phyloP scores from a whole-genome alignment of 2,329 filamentous ascomycete species.

The Monilinia fructicola region DNA sequence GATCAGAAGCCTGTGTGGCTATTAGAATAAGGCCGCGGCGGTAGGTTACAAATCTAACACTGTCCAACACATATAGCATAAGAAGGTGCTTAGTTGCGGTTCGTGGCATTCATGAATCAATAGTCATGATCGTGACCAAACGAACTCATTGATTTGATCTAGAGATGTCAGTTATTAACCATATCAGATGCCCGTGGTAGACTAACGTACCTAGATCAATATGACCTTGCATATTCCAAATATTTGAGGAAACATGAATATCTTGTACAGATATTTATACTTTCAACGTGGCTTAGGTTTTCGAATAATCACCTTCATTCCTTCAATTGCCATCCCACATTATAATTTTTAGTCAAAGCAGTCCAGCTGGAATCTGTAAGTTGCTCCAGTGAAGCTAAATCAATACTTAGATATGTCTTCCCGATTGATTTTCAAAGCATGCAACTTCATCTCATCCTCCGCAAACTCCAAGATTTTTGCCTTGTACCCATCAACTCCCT shows the following conservation, averaged over 20 bases:
- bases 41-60: not conserved
- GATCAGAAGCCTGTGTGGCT: not conserved
- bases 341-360: conserved; percentile 63
- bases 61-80: not conserved
- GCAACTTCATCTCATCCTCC: conserved; percentile 68
- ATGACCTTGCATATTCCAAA: conserved; percentile 8
- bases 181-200: not conserved
- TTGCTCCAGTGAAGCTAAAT: conserved; percentile 66
- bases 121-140: conserved; percentile 5
- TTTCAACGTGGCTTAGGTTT: conserved; percentile 50
- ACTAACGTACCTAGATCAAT: conserved; percentile 16
- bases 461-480: conserved; percentile 79
- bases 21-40: too few species aligned
- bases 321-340: conserved; percentile 82
- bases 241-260: not conserved
- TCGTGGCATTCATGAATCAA: not conserved
- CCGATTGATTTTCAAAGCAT: conserved; percentile 89
- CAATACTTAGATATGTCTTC: conserved; percentile 73
- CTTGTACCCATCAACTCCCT: conserved; percentile 76
- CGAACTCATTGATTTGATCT: conserved; percentile 3
- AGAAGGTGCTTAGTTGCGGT: not conserved
- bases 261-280: not conserved
- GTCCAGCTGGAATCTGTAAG: conserved; percentile 70
- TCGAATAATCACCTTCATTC: conserved; percentile 73
- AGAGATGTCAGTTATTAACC: not conserved